Evolutionary conservation across 495 filamentous ascomycete species (phyloP), one percentile per base, ranked within the genome.

Genomic region (Parathielavia hyrcaniae): DNA sequence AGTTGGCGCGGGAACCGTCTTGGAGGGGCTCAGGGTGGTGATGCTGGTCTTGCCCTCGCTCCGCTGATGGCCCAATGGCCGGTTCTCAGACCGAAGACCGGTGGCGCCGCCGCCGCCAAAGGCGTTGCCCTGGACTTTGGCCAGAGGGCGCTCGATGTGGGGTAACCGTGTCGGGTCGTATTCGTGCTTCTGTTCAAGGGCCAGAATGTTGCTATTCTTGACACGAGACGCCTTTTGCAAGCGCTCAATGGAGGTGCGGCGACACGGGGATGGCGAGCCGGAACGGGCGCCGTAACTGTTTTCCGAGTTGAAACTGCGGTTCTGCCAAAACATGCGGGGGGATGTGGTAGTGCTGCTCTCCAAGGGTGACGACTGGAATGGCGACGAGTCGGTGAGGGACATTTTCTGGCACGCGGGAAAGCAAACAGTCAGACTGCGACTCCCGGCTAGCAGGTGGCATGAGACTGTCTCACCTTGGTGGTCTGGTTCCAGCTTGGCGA

Each of bases 161-260:
- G 85, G 86, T 23, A 86, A 70, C 51, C 84, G 81, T n/a, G 87
- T 75, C 12, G 90, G 90, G 65, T 96, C 90, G 69, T 96, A 95
- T 66, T 96, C 89, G 64, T 92, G 81, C 66, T 90, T 88, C 61
- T 88, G 81, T 70, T 95, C 89, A 32, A 89, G 87, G 22, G 89
- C 88, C 64, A 96, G 88, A 79, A 97, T 96, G 74, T 82, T 91
- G 78, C 91, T 93, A 74, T 96, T 97, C 75, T 93, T 95, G 50
- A 98, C 93, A 41, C 93, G 86, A 40, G 92, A 96, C 5, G 87
- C 90, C 62, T 87, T 86, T 75, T 97, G 95, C 56, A 98, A 73
- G 50, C 90, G 89, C 73, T 98, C 93, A 55, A 97, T 86, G 12
- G 92, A 97, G 6, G 90, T 86, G 61, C 92, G 86, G 65, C 88